A percentile compares a stretch with the other conserved stretches of the same genome.
Conservation (phyloP, 2,329 filamentous ascomycete species). For the Colletotrichum tanaceti region DNA sequence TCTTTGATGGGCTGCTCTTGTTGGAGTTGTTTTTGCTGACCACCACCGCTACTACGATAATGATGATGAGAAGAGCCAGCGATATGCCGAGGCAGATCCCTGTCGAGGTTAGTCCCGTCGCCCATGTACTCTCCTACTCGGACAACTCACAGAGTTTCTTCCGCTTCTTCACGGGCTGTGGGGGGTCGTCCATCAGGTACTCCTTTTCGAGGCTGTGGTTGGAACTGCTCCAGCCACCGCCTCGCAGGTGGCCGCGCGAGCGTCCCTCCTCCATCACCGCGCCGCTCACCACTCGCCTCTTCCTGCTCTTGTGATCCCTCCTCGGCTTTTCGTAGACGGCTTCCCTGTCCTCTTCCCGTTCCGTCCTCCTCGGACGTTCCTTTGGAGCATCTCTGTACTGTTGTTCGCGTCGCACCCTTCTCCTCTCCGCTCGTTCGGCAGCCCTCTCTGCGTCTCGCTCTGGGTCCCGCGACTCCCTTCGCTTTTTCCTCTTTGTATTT, state of each 20-base stretch:
- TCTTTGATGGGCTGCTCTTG: conserved; percentile 47
- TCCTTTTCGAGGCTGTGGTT: conserved; percentile 63
- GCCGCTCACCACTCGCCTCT: conserved; percentile 75
- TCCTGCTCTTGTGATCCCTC: conserved; percentile 56
- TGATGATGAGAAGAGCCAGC: conserved; percentile 70
- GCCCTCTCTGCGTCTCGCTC: conserved; percentile 50
- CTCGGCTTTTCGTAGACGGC: conserved; percentile 49
- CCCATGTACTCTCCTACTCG: conserved; percentile 41
- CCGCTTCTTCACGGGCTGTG: conserved; percentile 60
- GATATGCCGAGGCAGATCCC: conserved; percentile 68
- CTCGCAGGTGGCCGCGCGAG: conserved; percentile 53
- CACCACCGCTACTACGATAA: conserved; percentile 75
- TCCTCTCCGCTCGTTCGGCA: conserved; percentile 46
- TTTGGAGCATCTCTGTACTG: conserved; percentile 39
- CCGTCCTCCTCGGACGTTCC: conserved; percentile 34
- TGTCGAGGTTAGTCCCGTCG: conserved; percentile 44
- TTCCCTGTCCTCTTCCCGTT: conserved; percentile 45
- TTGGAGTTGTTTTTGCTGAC: conserved; percentile 69
- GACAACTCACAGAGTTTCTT: conserved; percentile 71
- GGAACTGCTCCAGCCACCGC: conserved; percentile 57
- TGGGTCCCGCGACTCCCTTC: conserved; percentile 40
- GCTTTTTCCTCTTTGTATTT: conserved; percentile 61
- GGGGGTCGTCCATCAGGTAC: conserved; percentile 57
- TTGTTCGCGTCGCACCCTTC: conserved; percentile 39
- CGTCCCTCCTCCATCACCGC: conserved; percentile 75